Base-by-base conservation (phyloP, 2,329 filamentous ascomycete genomes). In the Colletotrichum sublineola region DNA sequence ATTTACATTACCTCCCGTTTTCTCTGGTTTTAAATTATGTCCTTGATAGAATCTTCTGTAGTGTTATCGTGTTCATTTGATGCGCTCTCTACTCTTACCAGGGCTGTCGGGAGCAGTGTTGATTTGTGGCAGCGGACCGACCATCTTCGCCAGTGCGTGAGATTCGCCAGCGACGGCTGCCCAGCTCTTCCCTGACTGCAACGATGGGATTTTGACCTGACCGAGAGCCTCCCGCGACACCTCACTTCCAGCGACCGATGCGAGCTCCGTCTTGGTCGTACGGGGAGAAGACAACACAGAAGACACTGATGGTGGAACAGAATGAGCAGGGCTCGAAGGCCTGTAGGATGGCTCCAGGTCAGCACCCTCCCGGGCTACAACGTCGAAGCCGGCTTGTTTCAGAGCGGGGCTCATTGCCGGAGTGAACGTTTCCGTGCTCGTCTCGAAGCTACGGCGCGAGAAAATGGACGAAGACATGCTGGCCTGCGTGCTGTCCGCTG, bases 381-480 rank as follows among this genome's bases (percentile, higher is more conserved):
- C 5, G 12, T 67, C 38, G 66, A 62, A 56, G 68, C 50, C 5
- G 58, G 40, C 8, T 68, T 72, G 44, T 68, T 77, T 76, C 6
- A 80, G 55, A 4, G 75, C 76, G 1, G 81, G 81, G 58, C 80
- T 83, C 15, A 75, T 73, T 9, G 79, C 76, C 1, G 76, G 78
- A 12, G 81, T 84, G 18, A 55, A 44, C 0, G 81, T 78, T 4
- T 71, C 68, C 0, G 63, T 67, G 38, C 40, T 46, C 2, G 80
- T 80, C 48, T 82, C 77, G 67, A 82, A 62, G 62, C 82, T 83
- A 31, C 78, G 75, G 0, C 79, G 79, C 40, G 82, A 84, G 38
- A 85, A 83, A 7, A 82, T 75, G 2, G 84, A 85, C 11, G 82
- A 84, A 0, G 80, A 74, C 80, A 84, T 81, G 77, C 83, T 85